phyloP scores from a whole-genome alignment of 73 alveolate genomes.

The Tetrahymena elliotti region DNA sequence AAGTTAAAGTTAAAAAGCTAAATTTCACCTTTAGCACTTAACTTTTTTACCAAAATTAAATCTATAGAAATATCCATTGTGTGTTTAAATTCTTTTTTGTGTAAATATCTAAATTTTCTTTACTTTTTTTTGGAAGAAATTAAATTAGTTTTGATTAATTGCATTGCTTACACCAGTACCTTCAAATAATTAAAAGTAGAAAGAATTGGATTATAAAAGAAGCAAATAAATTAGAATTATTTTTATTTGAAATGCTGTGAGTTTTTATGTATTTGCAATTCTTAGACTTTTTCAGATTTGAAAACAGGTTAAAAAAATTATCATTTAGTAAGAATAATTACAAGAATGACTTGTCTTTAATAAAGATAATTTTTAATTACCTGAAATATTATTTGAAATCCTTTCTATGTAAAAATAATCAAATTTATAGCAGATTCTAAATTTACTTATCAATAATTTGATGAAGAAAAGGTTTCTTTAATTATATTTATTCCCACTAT shows the following conservation, averaged over 20 bases:
- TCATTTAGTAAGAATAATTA: background rate
- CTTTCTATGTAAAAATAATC: background rate
- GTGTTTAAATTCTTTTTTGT: too few species aligned
- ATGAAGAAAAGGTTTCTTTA: background rate
- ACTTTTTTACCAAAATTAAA: too few species aligned
- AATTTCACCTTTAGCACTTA: too few species aligned
- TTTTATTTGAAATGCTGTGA: background rate
- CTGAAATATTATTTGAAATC: background rate
- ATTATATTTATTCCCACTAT: background rate
- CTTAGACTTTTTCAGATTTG: background rate
- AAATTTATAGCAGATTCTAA: background rate
- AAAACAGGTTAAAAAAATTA: background rate
- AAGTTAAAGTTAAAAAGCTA: too few species aligned
- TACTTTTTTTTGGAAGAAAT: too few species aligned
- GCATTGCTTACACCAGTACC: too few species aligned
- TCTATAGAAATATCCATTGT: too few species aligned
- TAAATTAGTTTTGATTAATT: too few species aligned
- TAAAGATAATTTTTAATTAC: background rate
- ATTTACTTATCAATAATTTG: background rate
- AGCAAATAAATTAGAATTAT: background rate
- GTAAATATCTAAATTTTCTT: too few species aligned
- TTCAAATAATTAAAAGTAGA: background rate
- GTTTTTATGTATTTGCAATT: background rate
- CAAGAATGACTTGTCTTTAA: background rate
- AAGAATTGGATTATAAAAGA: too few species aligned